Evolutionary conservation across 73 alveolate genomes (phyloP), one percentile per base, ranked within the genome.

Genomic region (Breviolum minutum): DNA sequence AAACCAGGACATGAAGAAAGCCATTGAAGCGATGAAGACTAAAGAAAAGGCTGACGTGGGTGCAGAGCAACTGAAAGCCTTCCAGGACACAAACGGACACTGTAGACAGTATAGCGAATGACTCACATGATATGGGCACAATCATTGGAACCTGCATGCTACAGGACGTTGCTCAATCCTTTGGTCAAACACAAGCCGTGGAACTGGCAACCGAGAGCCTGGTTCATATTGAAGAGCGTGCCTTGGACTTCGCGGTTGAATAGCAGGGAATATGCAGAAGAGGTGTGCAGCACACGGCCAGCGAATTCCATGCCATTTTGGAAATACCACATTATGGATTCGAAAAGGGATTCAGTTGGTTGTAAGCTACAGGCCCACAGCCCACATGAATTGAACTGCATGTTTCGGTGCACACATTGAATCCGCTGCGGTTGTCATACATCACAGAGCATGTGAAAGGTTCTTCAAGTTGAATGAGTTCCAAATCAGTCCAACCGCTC

Each of bases 11-110:
- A 80, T 80, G 88, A 80, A 80, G 68, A 32, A 8, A 1, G 88
- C 32, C 32, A 80, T 80, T 32, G 88, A 80, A 29, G 54, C 32
- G 88, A 80, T 80, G 88, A 80, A 80, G 54, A 80, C 68, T 66
- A 80, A 80, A 80, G 88, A 79, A 40, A 79, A 80, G 68, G 88
- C 68, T 32, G 88, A 27, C 6, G 88, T 40, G 27, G 88, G 88
- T 17, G 88, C 14, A 80, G 13, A 27, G 12, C 88, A 80, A 80
- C 68, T 80, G 88, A 63, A 11, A 48, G 17, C 69, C 88, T 80
- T 80, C 88, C 88, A 80, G 88, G 88, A 22, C 27, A 6, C 54
- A 40, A 40, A 24, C 20, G 6, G 81, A 8, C 6, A n/a, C 81
- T 71, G 81, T 71, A 8, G 81, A 8, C 30, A n/a, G 40, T 17